Percentiles rank a stretch among this genome's conserved stretches.
These are phyloP conservation scores for Daldinia concentrica DNA, from an alignment of 495 filamentous ascomycete genomes.

Conservation along the genomic window DNA sequence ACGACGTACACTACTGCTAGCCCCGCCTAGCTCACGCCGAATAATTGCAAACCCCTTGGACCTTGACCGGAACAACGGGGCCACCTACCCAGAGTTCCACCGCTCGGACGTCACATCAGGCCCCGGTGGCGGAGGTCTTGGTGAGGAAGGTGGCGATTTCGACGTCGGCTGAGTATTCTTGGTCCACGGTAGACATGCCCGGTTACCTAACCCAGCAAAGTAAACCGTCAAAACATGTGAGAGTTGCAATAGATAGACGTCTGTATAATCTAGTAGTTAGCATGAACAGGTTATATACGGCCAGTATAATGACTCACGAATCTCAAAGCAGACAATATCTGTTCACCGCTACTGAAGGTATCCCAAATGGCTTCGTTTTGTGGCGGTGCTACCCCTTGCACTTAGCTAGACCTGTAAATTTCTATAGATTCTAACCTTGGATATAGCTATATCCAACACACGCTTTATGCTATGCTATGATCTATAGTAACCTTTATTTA, in stretches of 20 bases:
- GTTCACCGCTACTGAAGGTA: background rate
- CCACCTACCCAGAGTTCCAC: background rate
- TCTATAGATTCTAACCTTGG: background rate
- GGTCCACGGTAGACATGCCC: background rate
- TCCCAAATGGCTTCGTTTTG: background rate
- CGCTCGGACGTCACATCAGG: background rate
- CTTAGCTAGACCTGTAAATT: background rate
- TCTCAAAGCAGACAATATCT: background rate
- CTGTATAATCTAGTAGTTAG: no score
- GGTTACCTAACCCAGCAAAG: no score
- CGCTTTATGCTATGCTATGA: background rate
- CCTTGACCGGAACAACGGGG: background rate
- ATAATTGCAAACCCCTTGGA: background rate
- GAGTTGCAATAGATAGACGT: no score
- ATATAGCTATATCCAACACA: background rate
- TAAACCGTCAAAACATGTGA: no score
- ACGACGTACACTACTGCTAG: background rate
- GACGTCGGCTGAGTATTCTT: background rate
- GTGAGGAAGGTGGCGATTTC: background rate
- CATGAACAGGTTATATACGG: no score
- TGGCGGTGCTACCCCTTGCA: background rate
- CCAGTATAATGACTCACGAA: background rate
- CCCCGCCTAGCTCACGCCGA: background rate
- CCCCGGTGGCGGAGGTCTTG: background rate
- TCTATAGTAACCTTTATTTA: conserved; percentile 14